These are phyloP conservation scores for Ochetophila trinervis DNA, from an alignment of 306 rosid species.

Conservation along the genomic window DNA sequence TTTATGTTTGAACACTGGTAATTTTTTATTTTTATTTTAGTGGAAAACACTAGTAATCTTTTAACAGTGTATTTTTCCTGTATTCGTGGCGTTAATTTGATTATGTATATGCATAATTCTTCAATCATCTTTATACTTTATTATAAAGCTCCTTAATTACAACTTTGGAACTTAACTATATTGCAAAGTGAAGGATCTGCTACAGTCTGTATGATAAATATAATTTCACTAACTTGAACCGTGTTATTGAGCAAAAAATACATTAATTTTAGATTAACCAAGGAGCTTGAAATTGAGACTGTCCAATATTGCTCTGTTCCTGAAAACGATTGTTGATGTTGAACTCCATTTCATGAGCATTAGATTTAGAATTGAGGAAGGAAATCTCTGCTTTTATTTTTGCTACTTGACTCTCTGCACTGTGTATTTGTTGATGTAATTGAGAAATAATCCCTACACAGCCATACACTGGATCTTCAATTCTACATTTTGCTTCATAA, in stretches of 20 bases:
- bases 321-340: slow-evolving; percentile 13
- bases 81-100: too few relatives aligned
- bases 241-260: neutral
- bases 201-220: too few relatives aligned
- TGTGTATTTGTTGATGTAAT: slow-evolving; percentile 45
- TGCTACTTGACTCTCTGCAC: slow-evolving; percentile 42
- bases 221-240: too few relatives aligned
- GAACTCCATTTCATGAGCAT: slow-evolving; percentile 8
- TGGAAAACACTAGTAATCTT: too few relatives aligned
- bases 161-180: too few relatives aligned
- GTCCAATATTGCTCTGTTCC: slow-evolving; percentile 22
- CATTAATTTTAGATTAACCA: slow-evolving; percentile 16
- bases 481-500: slow-evolving; percentile 57
- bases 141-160: too few relatives aligned
- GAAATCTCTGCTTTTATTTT: slow-evolving; percentile 51
- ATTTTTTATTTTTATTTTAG: too few relatives aligned
- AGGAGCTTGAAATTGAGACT: slow-evolving; percentile 27
- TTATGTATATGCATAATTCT: too few relatives aligned
- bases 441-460: slow-evolving; percentile 56
- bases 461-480: slow-evolving; percentile 67
- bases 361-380: slow-evolving; percentile 19
- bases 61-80: too few relatives aligned
- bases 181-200: too few relatives aligned
- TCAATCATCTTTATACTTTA: too few relatives aligned
- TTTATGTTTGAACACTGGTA: too few relatives aligned